Evolutionary conservation across 345 rosid genomes (phyloP), one percentile per base, ranked within the genome.

Genomic region (Linum lewisii): DNA sequence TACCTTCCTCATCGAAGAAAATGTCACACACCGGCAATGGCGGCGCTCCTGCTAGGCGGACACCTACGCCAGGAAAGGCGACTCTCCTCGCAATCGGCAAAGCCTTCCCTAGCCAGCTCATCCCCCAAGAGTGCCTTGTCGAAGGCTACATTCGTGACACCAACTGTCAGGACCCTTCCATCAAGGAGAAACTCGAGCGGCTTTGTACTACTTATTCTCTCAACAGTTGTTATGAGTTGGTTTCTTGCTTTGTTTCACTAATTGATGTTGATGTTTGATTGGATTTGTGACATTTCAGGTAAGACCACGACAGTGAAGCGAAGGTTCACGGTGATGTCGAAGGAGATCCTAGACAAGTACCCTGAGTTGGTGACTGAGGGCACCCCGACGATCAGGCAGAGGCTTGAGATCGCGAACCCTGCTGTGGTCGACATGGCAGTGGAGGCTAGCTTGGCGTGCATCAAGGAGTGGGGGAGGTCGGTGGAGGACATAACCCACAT

Each of bases 61-160:
- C 47, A 3, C 47, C 47, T 7, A 42, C 18, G 15, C 75, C 73
- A 1, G 84, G 95, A 7, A 90, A 85, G 76, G 98, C 98, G 2
- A 78, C 95, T 21, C 85, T 91, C 66, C 78, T 91, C 73, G 85
- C 95, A 32, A 73, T 85, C 1, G 95, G 96, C 55, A 88, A 90
- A 78, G 99, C 97, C 32, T 93, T 93, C 70, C 99, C 99, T 62
- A 80, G 80, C 72, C 99, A 93, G 81, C 96, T 93, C 29, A 92
- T 90, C 45, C 85, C 90, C 92, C 99, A 93, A 66, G 97, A 87
- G 57, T 85, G 77, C 58, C 82, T 93, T 50, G 97, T 93, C 57
- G 96, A 93, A 69, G 97, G 95, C 16, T 90, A 85, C 68, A 89
- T 93, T 78, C 82, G 63, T 76, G 80, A 76, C 81, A 93, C 96